Evolutionary conservation across 2,329 filamentous ascomycete genomes (phyloP).

Genomic region (Penicillium sp.): DNA sequence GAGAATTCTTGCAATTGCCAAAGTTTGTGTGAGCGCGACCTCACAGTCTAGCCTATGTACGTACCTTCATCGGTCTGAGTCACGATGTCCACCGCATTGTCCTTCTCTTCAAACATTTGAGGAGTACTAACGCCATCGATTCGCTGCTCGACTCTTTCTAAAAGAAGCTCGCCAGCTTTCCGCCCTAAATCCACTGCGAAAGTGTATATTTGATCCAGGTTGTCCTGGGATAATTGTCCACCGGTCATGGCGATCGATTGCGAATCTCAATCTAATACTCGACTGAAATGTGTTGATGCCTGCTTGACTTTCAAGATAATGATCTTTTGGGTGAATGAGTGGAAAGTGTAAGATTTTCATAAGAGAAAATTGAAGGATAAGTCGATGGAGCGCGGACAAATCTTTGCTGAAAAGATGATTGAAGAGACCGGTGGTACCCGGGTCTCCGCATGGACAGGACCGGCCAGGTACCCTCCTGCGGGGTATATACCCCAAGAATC

Average conservation of each 20-base stretch:
- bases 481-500: too few species aligned
- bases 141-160: conserved; percentile 56
- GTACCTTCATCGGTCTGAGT: conserved; percentile 68
- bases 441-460: too few species aligned
- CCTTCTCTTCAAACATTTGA: conserved; percentile 56
- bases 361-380: too few species aligned
- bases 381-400: too few species aligned
- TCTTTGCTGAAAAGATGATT: too few species aligned
- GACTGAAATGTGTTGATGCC: too few species aligned
- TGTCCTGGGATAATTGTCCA: conserved; percentile 26
- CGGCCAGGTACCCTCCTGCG: too few species aligned
- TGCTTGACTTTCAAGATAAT: too few species aligned
- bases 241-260: conserved; percentile 14
- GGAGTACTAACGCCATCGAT: conserved; percentile 37
- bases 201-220: conserved; percentile 60
- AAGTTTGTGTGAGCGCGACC: not conserved
- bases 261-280: too few species aligned
- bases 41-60: conserved; percentile 1
- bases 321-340: too few species aligned
- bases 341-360: too few species aligned
- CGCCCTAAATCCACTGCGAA: conserved; percentile 67
- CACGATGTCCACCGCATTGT: conserved; percentile 70
- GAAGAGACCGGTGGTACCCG: too few species aligned
- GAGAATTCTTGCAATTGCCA: not conserved
- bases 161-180: conserved; percentile 61